phyloP scores from a whole-genome alignment of 306 rosid genomes.

The Inga laurina region DNA sequence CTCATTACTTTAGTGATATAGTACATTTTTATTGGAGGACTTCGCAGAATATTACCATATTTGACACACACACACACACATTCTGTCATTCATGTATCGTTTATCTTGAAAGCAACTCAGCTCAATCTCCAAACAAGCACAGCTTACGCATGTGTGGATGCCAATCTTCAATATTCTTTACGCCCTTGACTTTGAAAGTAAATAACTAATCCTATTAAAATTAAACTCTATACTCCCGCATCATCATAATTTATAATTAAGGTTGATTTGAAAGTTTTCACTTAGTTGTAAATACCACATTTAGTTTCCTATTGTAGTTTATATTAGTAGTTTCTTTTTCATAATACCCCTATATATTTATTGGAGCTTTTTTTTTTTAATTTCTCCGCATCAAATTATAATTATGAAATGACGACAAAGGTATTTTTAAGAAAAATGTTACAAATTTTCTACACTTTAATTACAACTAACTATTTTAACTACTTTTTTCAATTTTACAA shows the following conservation, averaged over 20 bases:
- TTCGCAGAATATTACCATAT: not conserved
- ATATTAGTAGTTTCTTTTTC: not conserved
- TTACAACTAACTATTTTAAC: too few species aligned
- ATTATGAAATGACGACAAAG: not conserved
- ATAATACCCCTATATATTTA: too few species aligned
- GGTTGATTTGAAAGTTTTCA: too few species aligned
- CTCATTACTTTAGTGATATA: not conserved
- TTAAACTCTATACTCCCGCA: not conserved
- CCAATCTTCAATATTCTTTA: not conserved
- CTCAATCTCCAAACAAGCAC: not conserved
- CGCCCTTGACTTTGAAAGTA: not conserved
- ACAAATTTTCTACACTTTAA: too few species aligned
- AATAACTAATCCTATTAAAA: not conserved
- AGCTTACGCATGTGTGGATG: not conserved
- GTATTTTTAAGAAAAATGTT: too few species aligned
- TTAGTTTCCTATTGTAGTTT: too few species aligned
- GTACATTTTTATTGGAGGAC: not conserved
- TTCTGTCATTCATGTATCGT: not conserved
- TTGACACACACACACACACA: too few species aligned
- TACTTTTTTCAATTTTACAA: too few species aligned
- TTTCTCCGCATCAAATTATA: not conserved
- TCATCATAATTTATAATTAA: too few species aligned
- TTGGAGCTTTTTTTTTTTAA: too few species aligned
- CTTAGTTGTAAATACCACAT: too few species aligned
- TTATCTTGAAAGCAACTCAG: not conserved